Evolutionary conservation across 139 green algal species (phyloP).

Genomic region (Protoeuglena noctilucae): DNA sequence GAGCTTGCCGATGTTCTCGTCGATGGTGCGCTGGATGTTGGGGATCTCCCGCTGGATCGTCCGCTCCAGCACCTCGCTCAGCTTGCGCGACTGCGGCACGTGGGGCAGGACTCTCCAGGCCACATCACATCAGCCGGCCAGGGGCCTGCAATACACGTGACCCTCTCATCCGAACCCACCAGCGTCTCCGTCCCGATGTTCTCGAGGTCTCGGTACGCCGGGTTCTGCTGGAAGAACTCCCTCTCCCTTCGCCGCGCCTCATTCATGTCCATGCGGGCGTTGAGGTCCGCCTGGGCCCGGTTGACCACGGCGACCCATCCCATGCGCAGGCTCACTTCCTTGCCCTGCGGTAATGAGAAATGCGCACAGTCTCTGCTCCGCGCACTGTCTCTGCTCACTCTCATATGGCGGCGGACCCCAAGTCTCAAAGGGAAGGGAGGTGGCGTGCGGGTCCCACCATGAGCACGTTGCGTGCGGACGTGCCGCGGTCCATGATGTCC

Average conservation of each 20-base stretch:
- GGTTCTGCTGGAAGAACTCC: slow-evolving; percentile 59
- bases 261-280: slow-evolving; percentile 38
- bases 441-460: too few relatives aligned
- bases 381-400: too few relatives aligned
- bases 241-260: slow-evolving; percentile 44
- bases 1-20: slow-evolving; percentile 45
- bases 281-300: slow-evolving; percentile 77
- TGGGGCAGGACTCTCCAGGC: slow-evolving; percentile 29
- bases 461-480: slow-evolving; percentile 59
- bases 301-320: slow-evolving; percentile 90
- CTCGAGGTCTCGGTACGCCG: slow-evolving; percentile 17
- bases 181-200: slow-evolving; percentile 22
- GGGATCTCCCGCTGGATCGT: slow-evolving; percentile 71
- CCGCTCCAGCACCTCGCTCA: slow-evolving; percentile 54
- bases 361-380: slow-evolving; percentile 1
- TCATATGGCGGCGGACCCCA: too few relatives aligned
- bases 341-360: slow-evolving; percentile 35
- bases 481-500: slow-evolving; percentile 98
- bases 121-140: too few relatives aligned
- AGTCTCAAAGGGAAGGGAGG: too few relatives aligned
- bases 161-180: too few relatives aligned
- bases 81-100: slow-evolving; percentile 54
- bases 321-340: slow-evolving; percentile 52
- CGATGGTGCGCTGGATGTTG: slow-evolving; percentile 60
- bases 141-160: too few relatives aligned